Percentiles rank a stretch among this genome's conserved stretches.
Evolutionary conservation across 371 early-diverging fungal genomes (phyloP).

Genomic region (Rhizopus stolonifer): DNA sequence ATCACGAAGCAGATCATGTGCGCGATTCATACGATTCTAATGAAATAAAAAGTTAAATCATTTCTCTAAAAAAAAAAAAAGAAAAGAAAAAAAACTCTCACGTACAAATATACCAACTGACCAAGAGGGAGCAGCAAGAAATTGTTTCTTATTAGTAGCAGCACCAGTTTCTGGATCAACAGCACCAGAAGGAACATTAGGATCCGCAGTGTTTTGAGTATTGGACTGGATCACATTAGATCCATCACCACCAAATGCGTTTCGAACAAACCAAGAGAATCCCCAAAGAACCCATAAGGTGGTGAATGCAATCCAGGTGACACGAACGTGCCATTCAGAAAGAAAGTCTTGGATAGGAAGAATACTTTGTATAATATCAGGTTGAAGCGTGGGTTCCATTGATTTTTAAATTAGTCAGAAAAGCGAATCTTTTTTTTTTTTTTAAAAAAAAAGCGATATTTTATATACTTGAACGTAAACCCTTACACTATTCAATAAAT

Average conservation of each 20-base stretch:
- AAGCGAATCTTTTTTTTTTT: slow-evolving; percentile 1
- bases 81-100: neutral
- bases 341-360: slow-evolving; percentile 21
- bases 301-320: slow-evolving; percentile 40
- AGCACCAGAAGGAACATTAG: slow-evolving; percentile 7
- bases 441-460: neutral
- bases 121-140: slow-evolving; percentile 30
- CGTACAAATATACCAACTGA: slow-evolving; percentile 20
- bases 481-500: too few relatives aligned
- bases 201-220: neutral
- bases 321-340: slow-evolving; percentile 26
- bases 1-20: slow-evolving; percentile 39
- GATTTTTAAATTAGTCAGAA: too few relatives aligned
- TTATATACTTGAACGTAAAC: too few relatives aligned
- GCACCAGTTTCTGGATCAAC: slow-evolving; percentile 12
- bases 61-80: too few relatives aligned
- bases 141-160: neutral
- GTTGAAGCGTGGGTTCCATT: slow-evolving; percentile 5
- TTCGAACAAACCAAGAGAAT: slow-evolving; percentile 35
- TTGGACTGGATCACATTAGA: slow-evolving; percentile 1
- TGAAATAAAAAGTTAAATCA: too few relatives aligned
- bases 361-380: slow-evolving; percentile 1
- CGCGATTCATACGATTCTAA: slow-evolving; percentile 36
- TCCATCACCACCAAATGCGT: slow-evolving; percentile 30
- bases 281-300: slow-evolving; percentile 41